These are phyloP conservation scores for Penicillium bialowiezense DNA, from an alignment of 495 filamentous ascomycete genomes.

Conservation along the genomic window DNA sequence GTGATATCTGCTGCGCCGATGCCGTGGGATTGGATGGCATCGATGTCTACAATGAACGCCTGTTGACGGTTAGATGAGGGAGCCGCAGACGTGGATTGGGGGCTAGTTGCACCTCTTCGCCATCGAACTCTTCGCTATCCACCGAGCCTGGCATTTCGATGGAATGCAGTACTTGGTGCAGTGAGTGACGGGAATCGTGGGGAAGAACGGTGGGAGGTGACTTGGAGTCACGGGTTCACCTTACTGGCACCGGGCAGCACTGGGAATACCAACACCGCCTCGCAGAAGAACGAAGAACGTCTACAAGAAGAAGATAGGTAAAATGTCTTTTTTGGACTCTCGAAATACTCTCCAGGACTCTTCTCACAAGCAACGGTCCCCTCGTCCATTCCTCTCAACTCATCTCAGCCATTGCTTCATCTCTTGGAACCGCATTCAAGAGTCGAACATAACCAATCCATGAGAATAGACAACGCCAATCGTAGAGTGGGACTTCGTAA, in stretches of 20 bases:
- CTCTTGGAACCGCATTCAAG: constrained; percentile 27
- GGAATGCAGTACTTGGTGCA: neutral
- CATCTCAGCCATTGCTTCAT: constrained; percentile 14
- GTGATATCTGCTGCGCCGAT: constrained; percentile 72
- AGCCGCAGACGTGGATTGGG: neutral
- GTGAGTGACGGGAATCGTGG: neutral
- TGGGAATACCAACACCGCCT: neutral
- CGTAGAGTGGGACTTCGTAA: constrained; percentile 36
- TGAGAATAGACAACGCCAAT: constrained; percentile 41
- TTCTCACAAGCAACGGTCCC: constrained; percentile 19
- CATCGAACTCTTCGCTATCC: constrained; percentile 5
- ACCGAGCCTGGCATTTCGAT: constrained; percentile 2
- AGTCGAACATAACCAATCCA: constrained; percentile 28
- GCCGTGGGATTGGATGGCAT: constrained; percentile 70
- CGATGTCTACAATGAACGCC: constrained; percentile 70
- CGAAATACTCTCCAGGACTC: constrained; percentile 26
- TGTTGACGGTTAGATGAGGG: constrained; percentile 12
- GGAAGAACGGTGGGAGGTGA: neutral
- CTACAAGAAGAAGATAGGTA: neutral
- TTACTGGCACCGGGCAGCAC: neutral
- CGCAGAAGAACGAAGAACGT: neutral
- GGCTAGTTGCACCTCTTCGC: neutral
- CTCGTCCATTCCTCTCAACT: constrained; percentile 16
- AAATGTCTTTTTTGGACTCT: constrained; percentile 23
- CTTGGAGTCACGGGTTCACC: constrained; percentile 8